These are phyloP conservation scores for Hippophae tibetana DNA, from an alignment of 306 rosid species.

Conservation along the genomic window DNA sequence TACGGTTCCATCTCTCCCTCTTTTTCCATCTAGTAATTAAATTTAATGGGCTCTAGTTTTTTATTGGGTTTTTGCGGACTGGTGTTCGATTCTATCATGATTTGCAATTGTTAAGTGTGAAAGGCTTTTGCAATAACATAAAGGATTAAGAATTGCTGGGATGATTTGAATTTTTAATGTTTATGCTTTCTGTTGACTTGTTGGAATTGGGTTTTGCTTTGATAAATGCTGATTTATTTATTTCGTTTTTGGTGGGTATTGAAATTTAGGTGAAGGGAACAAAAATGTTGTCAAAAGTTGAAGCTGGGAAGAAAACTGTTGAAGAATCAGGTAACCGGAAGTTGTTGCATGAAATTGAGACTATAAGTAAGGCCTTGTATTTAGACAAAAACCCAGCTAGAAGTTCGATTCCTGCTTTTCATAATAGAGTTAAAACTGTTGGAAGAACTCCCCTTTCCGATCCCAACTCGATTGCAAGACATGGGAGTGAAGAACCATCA, in stretches of 20 bases:
- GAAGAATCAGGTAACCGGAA: slow-evolving; percentile 42
- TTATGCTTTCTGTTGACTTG: not conserved
- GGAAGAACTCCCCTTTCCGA: slow-evolving; percentile 34
- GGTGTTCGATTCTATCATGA: not conserved
- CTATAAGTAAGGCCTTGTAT: slow-evolving; percentile 43
- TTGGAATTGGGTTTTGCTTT: too few relatives aligned
- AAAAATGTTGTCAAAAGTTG: slow-evolving; percentile 42
- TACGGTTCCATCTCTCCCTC: slow-evolving; percentile 2
- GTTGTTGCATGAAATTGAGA: slow-evolving; percentile 58
- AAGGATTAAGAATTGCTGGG: not conserved
- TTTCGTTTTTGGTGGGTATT: slow-evolving; percentile 11
- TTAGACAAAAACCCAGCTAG: slow-evolving; percentile 27
- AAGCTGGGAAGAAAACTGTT: slow-evolving; percentile 46
- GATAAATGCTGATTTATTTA: not conserved
- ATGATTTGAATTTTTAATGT: not conserved
- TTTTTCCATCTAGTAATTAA: slow-evolving; percentile 34
- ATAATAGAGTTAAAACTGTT: slow-evolving; percentile 19
- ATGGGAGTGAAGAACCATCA: slow-evolving; percentile 26
- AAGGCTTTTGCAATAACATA: not conserved
- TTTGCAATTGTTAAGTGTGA: not conserved
- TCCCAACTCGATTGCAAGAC: slow-evolving; percentile 30
- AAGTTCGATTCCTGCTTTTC: slow-evolving; percentile 25
- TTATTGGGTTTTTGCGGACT: not conserved
- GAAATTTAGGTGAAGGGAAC: slow-evolving; percentile 14
- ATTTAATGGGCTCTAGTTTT: not conserved